A percentile compares a stretch with the other conserved stretches of the same genome.
Evolutionary conservation across 257 asterid genomes (phyloP).

Genomic region (Penstemon eatonii): DNA sequence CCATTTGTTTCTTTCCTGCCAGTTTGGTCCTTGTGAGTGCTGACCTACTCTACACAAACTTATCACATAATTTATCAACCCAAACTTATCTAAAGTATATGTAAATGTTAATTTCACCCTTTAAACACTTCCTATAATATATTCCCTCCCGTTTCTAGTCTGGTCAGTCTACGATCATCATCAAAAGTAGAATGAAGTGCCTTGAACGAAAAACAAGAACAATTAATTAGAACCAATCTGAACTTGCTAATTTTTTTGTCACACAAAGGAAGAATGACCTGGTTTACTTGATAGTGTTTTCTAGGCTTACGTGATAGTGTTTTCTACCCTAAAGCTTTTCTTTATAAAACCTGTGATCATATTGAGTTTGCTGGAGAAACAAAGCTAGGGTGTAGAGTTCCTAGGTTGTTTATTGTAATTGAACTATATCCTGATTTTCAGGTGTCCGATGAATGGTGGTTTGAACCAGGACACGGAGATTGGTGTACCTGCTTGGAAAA

Average conservation of each 20-base stretch:
- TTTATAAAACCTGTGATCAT: neutral
- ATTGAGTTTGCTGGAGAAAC: conserved; percentile 13
- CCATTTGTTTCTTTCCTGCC: too few relatives aligned
- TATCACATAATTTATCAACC: too few relatives aligned
- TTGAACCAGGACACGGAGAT: conserved; percentile 96
- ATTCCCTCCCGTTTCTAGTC: neutral
- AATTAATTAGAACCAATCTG: neutral
- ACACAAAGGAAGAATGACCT: neutral
- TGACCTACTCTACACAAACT: too few relatives aligned
- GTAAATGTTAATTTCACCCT: too few relatives aligned
- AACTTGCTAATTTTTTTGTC: neutral
- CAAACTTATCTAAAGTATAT: too few relatives aligned
- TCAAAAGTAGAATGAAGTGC: conserved; percentile 13
- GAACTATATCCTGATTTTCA: conserved; percentile 32
- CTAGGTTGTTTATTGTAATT: conserved; percentile 20
- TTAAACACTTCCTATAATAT: neutral
- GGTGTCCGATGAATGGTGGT: conserved; percentile 98
- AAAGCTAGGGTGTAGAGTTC: conserved; percentile 5
- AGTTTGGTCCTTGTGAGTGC: too few relatives aligned
- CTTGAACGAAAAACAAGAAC: conserved; percentile 2
- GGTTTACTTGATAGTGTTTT: neutral
- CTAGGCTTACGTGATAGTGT: neutral
- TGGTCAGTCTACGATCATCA: neutral
- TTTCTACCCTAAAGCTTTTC: neutral
- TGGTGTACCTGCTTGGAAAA: conserved; percentile 95